Conservation (phyloP, 208 protist genomes). For the Trypanosoma lewisi region DNA sequence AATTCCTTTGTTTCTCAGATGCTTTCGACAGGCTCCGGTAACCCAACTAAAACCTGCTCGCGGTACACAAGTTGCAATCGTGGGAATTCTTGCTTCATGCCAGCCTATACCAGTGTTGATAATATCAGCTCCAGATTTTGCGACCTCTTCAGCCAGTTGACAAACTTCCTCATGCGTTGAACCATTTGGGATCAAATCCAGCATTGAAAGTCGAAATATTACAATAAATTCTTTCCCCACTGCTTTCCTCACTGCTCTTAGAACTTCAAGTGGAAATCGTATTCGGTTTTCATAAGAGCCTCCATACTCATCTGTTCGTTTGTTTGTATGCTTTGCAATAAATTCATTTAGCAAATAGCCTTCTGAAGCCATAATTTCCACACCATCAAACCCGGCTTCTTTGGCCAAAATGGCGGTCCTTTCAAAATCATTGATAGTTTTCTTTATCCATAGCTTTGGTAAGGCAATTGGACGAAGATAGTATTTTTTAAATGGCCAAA, state of each 20-base stretch:
- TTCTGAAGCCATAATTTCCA: constrained; percentile 88
- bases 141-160: constrained; percentile 58
- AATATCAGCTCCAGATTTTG: constrained; percentile 62
- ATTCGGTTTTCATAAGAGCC: constrained; percentile 81
- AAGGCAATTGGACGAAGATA: constrained; percentile 46
- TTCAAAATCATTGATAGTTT: constrained; percentile 67
- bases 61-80: constrained; percentile 83
- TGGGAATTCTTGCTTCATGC: constrained; percentile 89
- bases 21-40: constrained; percentile 38
- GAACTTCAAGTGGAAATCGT: constrained; percentile 75
- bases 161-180: constrained; percentile 69
- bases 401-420: constrained; percentile 43
- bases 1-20: constrained; percentile 45
- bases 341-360: constrained; percentile 92
- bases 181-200: constrained; percentile 81
- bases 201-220: constrained; percentile 83
- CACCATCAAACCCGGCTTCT: constrained; percentile 85
- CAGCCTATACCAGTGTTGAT: constrained; percentile 91
- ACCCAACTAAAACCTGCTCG: constrained; percentile 71
- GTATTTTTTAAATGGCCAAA: constrained; percentile 45
- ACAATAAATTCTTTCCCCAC: constrained; percentile 81
- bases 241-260: constrained; percentile 47
- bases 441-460: constrained; percentile 35
- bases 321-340: constrained; percentile 68
- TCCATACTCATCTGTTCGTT: constrained; percentile 87